Base-by-base conservation (phyloP, 1,139 yeast genomes). In the Saccharomyces hybrid region DNA sequence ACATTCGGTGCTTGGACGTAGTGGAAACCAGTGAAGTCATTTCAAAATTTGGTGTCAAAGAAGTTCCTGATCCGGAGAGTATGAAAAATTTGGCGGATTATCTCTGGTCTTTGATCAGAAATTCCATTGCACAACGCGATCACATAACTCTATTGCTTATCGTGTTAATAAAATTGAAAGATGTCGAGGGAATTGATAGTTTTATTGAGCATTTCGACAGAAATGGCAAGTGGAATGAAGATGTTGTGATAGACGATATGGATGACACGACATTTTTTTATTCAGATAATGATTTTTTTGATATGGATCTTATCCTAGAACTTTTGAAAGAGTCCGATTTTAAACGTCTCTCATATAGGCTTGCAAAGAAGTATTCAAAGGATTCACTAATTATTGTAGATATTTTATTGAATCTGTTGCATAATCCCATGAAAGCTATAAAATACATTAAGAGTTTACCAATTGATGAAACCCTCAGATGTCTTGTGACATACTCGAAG, bases 91-190 rank as follows among this genome's bases (percentile, higher is more conserved):
- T 93, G 60, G 80, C 93, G 0, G 75, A 74, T 52, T 91, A 87
- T 63, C 73, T 93, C 47, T 83, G 82, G 65, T 77, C 76, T 14
- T 74, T 91, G 58, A 78, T 87, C 53, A 76, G 76, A 8, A 71
- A 73, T 62, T 69, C 75, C 0, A 63, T 79, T 13, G 84, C 96
- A 0, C 80, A 81, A 42, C 78, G 81, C 49, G 96, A 90, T 66
- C 97, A 93, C 68, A 79, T 90, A 2, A 90, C 97, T 0, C 71
- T 93, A 31, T 73, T 93, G 42, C 72, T 93, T 38, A 88, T 95
- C 59, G 85, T 95, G 52, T 85, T 87, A 63, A 88, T 97, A 60
- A 91, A 91, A 67, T 73, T 89, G 59, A 86, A 85, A 59, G 78
- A 80, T 61, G 76, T 75, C 1, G 79, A 77, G 0, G 84, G 84